Evolutionary conservation across 192 early-diverging fungal species (phyloP).

Genomic region (Backusella sp.): DNA sequence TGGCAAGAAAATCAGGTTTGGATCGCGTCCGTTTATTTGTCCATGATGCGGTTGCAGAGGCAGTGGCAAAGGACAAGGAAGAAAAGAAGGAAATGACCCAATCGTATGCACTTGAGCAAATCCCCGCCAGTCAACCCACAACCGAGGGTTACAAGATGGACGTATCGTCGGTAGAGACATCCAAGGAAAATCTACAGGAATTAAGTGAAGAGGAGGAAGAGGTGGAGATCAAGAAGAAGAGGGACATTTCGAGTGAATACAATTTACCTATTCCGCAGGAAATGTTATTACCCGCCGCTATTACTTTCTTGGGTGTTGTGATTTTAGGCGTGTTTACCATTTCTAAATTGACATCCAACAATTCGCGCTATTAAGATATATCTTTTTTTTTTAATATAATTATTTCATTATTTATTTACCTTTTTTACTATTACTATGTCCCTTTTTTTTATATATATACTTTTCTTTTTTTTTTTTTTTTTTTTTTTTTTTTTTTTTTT

Average conservation of each 20-base stretch:
- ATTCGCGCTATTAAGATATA: constrained; percentile 5
- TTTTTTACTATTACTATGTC: neutral
- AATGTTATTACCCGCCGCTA: constrained; percentile 32
- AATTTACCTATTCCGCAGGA: constrained; percentile 21
- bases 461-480: neutral
- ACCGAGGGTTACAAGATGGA: constrained; percentile 6
- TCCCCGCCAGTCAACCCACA: constrained; percentile 3
- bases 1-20: constrained; percentile 71
- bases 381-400: neutral
- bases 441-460: too few relatives aligned
- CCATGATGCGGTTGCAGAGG: constrained; percentile 30
- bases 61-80: neutral
- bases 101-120: neutral
- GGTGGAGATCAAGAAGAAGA: neutral
- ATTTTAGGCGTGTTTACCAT: constrained; percentile 35
- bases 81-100: neutral
- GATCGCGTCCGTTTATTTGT: constrained; percentile 73
- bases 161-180: neutral
- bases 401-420: neutral
- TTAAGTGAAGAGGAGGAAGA: neutral
- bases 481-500: too few relatives aligned
- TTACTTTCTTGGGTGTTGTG: constrained; percentile 36
- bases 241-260: neutral
- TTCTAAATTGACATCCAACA: constrained; percentile 18
- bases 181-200: neutral